Base-by-base conservation (phyloP, 2,329 filamentous ascomycete species). In the Chrysoporthe austroafricana region DNA sequence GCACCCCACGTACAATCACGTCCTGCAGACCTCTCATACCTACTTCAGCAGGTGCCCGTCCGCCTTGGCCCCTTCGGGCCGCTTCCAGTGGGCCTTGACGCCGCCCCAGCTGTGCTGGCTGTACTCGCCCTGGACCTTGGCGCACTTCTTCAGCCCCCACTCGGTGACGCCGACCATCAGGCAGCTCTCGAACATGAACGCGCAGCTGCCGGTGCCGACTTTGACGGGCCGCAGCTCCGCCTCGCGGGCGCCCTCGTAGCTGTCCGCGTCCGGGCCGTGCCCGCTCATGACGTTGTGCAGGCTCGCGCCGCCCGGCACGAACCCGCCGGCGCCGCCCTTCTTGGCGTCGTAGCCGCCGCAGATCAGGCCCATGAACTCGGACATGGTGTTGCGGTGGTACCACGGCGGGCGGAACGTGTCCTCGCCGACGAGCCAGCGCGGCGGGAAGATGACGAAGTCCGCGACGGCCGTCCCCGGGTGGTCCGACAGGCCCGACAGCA, bases 91-190 rank as follows among this genome's bases (percentile, higher is more conserved):
- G 56, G 88, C 84, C 77, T 87, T 86, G 63, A 92, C 79, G 0
- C 85, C 85, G 39, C 84, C 88, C 93, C 93, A 97, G 76, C 91
- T 94, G 81, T 96, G 91, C 67, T 89, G 87, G 75, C 88, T 94
- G 75, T 96, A 96, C 66, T 86, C 86, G 71, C 88, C 83, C 80
- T 88, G 85, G 18, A 86, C 82, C 77, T 86, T 86, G 71, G 80
- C 77, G 65, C 84, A 95, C 70, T 86, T 84, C 71, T 79, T 77
- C 69, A 86, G 77, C 1, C 89, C 90, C 89, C 90, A 92, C 67
- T 90, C 86, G 1, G 90, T 91, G 39, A 92, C 89, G 1, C 89
- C 90, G 2, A 92, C 84, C 88, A 91, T 90, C 65, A 91, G 74
- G 66, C 84, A 88, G 71, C 85, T 90, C 81, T 90, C 88, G 72